Percentiles rank a stretch among this genome's conserved stretches.
These are phyloP conservation scores for Fusarium sp. DNA, from an alignment of 2,329 filamentous ascomycete genomes.

Conservation along the genomic window DNA sequence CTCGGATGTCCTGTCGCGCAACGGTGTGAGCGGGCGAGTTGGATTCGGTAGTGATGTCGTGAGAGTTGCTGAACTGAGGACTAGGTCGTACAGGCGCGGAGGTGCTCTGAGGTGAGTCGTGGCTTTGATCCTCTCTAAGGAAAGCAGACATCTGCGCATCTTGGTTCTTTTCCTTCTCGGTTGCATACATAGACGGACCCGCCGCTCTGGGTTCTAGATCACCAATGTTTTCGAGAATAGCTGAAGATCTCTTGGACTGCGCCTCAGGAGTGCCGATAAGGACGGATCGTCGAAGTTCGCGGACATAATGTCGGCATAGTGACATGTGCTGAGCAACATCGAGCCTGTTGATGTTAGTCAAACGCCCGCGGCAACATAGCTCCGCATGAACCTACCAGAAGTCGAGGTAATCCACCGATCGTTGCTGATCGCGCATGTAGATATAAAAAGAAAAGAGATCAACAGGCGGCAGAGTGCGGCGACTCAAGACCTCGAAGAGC, in stretches of 20 bases:
- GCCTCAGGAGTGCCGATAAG: constrained; percentile 92
- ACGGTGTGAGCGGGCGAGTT: constrained; percentile 88
- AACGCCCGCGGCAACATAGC: not conserved
- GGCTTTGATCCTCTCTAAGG: constrained; percentile 74
- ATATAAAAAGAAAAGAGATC: constrained; percentile 99
- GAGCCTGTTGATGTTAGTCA: constrained; percentile 73
- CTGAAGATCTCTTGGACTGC: constrained; percentile 90
- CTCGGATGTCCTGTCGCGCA: constrained; percentile 88
- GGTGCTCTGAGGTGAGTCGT: constrained; percentile 69
- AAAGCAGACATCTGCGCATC: constrained; percentile 94
- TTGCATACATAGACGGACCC: constrained; percentile 72
- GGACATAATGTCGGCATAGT: constrained; percentile 95
- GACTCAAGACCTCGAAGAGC: constrained; percentile 93
- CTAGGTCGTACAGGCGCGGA: constrained; percentile 61
- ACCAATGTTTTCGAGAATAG: constrained; percentile 78
- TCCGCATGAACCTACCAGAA: constrained; percentile 79
- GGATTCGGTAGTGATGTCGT: constrained; percentile 77
- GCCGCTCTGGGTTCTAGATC: constrained; percentile 73
- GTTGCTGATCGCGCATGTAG: constrained; percentile 98
- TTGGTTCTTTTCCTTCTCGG: constrained; percentile 80
- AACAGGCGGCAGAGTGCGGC: constrained; percentile 93
- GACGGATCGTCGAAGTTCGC: constrained; percentile 92
- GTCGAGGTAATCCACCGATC: constrained; percentile 96
- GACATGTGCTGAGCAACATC: constrained; percentile 99
- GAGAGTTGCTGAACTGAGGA: constrained; percentile 71